Percentiles rank a stretch among this genome's conserved stretches.
Evolutionary conservation across 352 stramenopile species (phyloP).

Genomic region (Phytophthora pluvialis): DNA sequence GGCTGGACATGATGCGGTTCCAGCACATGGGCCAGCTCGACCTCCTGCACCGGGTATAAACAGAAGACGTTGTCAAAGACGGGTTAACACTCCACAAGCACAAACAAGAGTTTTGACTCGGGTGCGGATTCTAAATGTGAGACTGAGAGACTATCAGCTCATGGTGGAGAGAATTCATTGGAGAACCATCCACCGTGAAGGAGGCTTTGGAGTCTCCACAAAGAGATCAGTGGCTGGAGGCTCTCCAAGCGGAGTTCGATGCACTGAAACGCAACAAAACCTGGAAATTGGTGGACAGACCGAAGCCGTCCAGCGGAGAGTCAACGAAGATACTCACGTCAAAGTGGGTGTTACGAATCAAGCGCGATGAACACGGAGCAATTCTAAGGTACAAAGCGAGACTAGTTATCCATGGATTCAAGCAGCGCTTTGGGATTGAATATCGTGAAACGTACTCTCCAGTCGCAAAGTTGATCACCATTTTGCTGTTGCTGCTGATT

Average conservation of each 20-base stretch:
- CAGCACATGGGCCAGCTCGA: constrained; percentile 4
- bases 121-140: background rate
- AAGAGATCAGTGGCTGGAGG: background rate
- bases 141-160: background rate
- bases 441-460: background rate
- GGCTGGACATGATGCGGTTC: background rate
- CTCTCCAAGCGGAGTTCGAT: background rate
- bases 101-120: background rate
- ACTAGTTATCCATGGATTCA: background rate
- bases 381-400: background rate
- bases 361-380: background rate
- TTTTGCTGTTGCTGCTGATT: background rate
- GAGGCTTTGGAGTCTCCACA: background rate
- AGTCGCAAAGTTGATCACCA: background rate
- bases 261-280: background rate
- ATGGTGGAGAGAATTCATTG: background rate
- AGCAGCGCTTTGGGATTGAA: background rate
- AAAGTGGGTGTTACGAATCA: background rate
- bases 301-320: background rate
- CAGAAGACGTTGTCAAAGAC: background rate
- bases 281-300: background rate
- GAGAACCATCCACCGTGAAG: background rate
- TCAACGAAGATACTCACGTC: background rate
- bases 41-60: background rate
- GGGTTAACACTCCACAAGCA: background rate